Conservation (phyloP, 1,139 yeast species). For the Martiniozyma asiatica region DNA sequence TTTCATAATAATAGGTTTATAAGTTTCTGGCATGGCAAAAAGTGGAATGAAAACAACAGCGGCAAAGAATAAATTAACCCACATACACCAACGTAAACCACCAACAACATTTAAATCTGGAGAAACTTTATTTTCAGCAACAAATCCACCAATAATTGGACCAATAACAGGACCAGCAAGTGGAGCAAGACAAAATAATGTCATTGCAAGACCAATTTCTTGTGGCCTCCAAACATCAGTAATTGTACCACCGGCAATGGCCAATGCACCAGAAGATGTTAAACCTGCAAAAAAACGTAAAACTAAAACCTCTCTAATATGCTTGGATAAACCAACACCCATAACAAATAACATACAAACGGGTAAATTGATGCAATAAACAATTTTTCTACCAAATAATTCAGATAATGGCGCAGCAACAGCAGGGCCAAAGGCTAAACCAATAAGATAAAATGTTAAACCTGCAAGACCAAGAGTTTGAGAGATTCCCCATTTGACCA, state of each 20-base stretch:
- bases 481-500: slow-evolving; percentile 33
- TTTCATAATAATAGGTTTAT: slow-evolving; percentile 46
- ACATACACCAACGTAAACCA: slow-evolving; percentile 70
- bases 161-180: slow-evolving; percentile 76
- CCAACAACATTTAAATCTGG: slow-evolving; percentile 12
- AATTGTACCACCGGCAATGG: slow-evolving; percentile 80
- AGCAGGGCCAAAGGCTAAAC: slow-evolving; percentile 63
- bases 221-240: slow-evolving; percentile 64
- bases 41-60: slow-evolving; percentile 54
- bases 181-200: slow-evolving; percentile 58
- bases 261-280: slow-evolving; percentile 73
- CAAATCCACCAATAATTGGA: slow-evolving; percentile 74
- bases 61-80: slow-evolving; percentile 65
- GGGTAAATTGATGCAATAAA: slow-evolving; percentile 51
- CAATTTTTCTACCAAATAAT: slow-evolving; percentile 55
- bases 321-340: slow-evolving; percentile 59
- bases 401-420: slow-evolving; percentile 72
- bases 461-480: slow-evolving; percentile 55
- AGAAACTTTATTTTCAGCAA: slow-evolving; percentile 39
- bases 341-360: slow-evolving; percentile 59
- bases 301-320: slow-evolving; percentile 48
- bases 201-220: slow-evolving; percentile 57
- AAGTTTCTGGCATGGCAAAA: slow-evolving; percentile 54
- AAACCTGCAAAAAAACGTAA: slow-evolving; percentile 72
- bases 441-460: slow-evolving; percentile 56